Percentiles rank a stretch among this genome's conserved stretches.
These are phyloP conservation scores for Knoxia roxburghii DNA, from an alignment of 257 asterid genomes.

Conservation along the genomic window DNA sequence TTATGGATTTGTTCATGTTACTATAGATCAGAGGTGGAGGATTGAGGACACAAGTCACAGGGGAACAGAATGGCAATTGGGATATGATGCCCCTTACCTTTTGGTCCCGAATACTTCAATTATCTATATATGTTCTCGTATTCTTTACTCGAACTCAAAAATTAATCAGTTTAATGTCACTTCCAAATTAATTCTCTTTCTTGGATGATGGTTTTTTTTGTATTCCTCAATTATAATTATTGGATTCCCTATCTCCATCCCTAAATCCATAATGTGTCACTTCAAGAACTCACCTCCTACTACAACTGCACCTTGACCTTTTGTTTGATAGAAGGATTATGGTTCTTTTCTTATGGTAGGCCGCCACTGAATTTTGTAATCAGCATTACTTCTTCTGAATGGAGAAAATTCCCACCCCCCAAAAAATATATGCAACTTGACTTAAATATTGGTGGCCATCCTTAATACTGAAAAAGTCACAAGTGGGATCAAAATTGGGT, in stretches of 20 bases:
- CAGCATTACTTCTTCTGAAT: no score
- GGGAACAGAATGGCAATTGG: slow-evolving; percentile 26
- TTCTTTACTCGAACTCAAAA: no score
- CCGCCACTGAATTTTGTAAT: not conserved
- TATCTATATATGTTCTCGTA: no score
- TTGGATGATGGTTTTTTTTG: no score
- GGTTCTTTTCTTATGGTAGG: no score
- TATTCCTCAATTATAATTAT: not conserved
- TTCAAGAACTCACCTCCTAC: slow-evolving; percentile 6
- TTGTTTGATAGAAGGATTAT: not conserved
- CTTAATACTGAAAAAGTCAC: not conserved
- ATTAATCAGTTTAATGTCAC: slow-evolving; percentile 3
- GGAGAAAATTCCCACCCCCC: no score
- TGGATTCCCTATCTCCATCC: slow-evolving; percentile 3
- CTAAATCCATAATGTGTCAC: slow-evolving; percentile 9
- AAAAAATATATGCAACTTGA: no score
- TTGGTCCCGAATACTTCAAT: no score
- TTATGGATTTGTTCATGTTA: slow-evolving; percentile 23
- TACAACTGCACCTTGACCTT: not conserved
- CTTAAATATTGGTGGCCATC: not conserved
- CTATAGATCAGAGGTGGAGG: slow-evolving; percentile 19
- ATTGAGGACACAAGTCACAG: slow-evolving; percentile 7
- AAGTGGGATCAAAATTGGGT: no score
- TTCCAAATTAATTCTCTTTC: not conserved
- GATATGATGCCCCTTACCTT: slow-evolving; percentile 11